Conservation (phyloP, 2,329 filamentous ascomycete species). For the Fusarium metavorans region DNA sequence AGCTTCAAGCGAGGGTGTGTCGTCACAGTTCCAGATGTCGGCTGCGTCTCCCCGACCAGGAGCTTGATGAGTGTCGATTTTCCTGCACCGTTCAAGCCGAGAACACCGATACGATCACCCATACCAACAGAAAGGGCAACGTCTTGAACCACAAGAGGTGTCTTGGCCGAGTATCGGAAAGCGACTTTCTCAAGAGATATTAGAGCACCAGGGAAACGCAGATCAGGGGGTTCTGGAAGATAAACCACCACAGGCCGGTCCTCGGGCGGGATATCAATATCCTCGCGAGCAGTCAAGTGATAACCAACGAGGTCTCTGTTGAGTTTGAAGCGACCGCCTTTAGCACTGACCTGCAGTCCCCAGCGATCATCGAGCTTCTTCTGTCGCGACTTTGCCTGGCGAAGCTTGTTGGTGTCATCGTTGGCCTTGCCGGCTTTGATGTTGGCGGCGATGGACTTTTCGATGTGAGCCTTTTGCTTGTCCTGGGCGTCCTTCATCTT, state of each 20-base stretch:
- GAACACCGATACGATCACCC: constrained; percentile 79
- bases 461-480: constrained; percentile 82
- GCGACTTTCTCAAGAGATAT: constrained; percentile 77
- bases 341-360: constrained; percentile 79
- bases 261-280: constrained; percentile 77
- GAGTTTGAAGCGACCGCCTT: constrained; percentile 82
- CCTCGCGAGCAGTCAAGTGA: constrained; percentile 68
- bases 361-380: constrained; percentile 87
- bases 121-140: constrained; percentile 77
- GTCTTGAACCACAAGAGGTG: constrained; percentile 65
- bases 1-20: constrained; percentile 77
- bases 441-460: constrained; percentile 80
- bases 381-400: constrained; percentile 86
- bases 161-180: constrained; percentile 69
- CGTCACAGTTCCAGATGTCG: constrained; percentile 71
- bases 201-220: constrained; percentile 81
- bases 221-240: constrained; percentile 73
- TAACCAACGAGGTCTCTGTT: constrained; percentile 78
- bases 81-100: constrained; percentile 84
- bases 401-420: constrained; percentile 86
- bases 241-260: constrained; percentile 68
- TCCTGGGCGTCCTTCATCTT: constrained; percentile 88
- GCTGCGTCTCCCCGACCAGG: constrained; percentile 70
- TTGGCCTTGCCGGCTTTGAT: constrained; percentile 80
- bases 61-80: constrained; percentile 84